phyloP scores from a whole-genome alignment of 306 rosid genomes.

The Quillaja saponaria region DNA sequence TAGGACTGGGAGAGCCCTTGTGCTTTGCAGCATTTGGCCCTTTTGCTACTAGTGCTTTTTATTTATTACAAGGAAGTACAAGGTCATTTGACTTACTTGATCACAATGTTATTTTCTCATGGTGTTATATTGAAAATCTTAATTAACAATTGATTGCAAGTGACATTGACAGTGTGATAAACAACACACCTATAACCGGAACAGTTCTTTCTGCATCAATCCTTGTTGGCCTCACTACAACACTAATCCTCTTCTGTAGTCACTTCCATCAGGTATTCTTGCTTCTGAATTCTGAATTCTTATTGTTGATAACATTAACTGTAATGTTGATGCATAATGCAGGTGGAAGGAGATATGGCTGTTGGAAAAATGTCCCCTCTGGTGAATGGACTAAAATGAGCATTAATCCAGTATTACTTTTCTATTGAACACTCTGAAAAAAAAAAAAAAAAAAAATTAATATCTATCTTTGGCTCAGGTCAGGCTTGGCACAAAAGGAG shows the following conservation, averaged over 20 bases:
- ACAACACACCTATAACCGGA: slow-evolving; percentile 47
- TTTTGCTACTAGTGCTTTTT: slow-evolving; percentile 79
- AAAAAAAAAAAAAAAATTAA: too few species aligned
- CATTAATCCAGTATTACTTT: slow-evolving; percentile 6
- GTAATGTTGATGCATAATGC: slow-evolving; percentile 25
- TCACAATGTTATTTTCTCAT: not conserved
- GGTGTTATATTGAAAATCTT: too few species aligned
- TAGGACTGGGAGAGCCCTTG: slow-evolving; percentile 88
- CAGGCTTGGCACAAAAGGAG: slow-evolving; percentile 71
- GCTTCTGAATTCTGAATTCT: slow-evolving; percentile 18
- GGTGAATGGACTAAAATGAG: slow-evolving; percentile 42
- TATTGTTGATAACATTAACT: slow-evolving; percentile 25
- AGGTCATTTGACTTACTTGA: slow-evolving; percentile 49
- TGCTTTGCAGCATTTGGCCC: slow-evolving; percentile 95
- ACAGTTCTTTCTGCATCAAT: slow-evolving; percentile 71
- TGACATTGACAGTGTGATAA: slow-evolving; percentile 50
- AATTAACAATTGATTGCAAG: slow-evolving; percentile 21
- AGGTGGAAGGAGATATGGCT: slow-evolving; percentile 75
- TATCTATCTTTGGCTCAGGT: slow-evolving; percentile 50
- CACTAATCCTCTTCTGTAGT: slow-evolving; percentile 87
- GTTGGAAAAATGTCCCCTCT: slow-evolving; percentile 90
- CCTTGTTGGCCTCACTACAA: slow-evolving; percentile 82
- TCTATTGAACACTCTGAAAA: not conserved
- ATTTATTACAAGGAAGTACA: slow-evolving; percentile 70
- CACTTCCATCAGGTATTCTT: slow-evolving; percentile 83